Evolutionary conservation across 108 stramenopile species (phyloP).

Genomic region (Cylindrotheca fusiformis): DNA sequence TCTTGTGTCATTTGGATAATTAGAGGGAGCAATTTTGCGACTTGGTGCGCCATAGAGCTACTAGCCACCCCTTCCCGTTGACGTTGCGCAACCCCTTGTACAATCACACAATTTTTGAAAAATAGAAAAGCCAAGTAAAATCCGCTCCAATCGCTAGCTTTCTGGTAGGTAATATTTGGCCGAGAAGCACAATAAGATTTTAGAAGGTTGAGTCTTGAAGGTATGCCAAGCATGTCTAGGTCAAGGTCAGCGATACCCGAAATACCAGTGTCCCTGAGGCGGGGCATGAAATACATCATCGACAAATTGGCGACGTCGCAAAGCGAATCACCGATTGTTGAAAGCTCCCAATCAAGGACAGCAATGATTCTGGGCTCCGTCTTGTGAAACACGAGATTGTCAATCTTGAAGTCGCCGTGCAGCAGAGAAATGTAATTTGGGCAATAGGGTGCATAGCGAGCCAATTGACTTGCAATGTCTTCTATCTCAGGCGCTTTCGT

Average conservation of each 20-base stretch:
- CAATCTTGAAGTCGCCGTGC: constrained; percentile 97
- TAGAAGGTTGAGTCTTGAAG: constrained; percentile 54
- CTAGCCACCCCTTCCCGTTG: constrained; percentile 80
- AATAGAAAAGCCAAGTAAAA: constrained; percentile 86
- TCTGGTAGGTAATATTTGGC: background rate
- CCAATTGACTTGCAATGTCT: constrained; percentile 44
- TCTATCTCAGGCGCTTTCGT: constrained; percentile 34
- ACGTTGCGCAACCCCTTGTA: constrained; percentile 92
- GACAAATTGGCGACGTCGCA: constrained; percentile 93
- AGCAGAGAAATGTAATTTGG: constrained; percentile 63
- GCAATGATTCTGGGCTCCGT: constrained; percentile 87
- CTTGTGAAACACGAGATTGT: constrained; percentile 94
- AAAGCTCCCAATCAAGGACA: constrained; percentile 97
- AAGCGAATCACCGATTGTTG: constrained; percentile 88
- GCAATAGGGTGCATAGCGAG: constrained; percentile 37
- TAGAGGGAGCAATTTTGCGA: constrained; percentile 64
- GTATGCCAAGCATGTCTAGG: constrained; percentile 53
- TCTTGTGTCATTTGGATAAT: constrained; percentile 51
- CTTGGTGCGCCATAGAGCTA: constrained; percentile 66
- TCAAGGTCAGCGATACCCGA: constrained; percentile 58
- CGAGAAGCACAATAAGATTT: constrained; percentile 41
- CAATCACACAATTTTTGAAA: constrained; percentile 95
- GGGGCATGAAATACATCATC: constrained; percentile 85
- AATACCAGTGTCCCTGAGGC: constrained; percentile 47
- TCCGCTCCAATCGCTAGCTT: constrained; percentile 53